Base-by-base conservation (phyloP, 352 stramenopile genomes). In the Lagenidium giganteum region DNA sequence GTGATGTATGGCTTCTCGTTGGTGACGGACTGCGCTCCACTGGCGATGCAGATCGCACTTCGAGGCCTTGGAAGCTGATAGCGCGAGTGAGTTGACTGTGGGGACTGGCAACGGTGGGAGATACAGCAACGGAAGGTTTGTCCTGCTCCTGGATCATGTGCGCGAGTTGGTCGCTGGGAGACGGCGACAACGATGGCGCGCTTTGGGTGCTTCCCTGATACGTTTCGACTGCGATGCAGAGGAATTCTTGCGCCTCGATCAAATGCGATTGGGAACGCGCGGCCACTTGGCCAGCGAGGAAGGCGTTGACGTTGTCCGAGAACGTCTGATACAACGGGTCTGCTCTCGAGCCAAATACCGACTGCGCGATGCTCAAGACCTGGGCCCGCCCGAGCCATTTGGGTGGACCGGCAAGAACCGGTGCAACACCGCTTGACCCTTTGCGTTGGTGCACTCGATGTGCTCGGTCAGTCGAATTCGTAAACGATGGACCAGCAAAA, bases 331-430 rank as follows among this genome's bases (percentile, higher is more conserved):
- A 33, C 29, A 6, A 37, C 16, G n/a, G 27, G 11, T 82, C 67
- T 0, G 26, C 53, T 24, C 70, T 85, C 22, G 69, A 54, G 1
- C 70, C 63, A 31, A 84, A 87, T 12, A 78, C 39, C 21, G 33
- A 54, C 26, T 67, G 59, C 3, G 64, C 67, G 2, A 81, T 44
- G 2, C 36, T 49, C 33, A 83, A 64, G 9, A 74, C 47, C 30
- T 84, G 73, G 6, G 24, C 27, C 32, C 67, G 78, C 5, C 67
- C 80, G 14, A 89, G 48, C 73, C 76, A 87, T 11, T 63, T 26
- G 1, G 42, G 31, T 3, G 37, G 12, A 3, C 36, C 20, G 9
- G 31, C 8, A 8, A n/a, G n/a, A n/a, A n/a, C n/a, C n/a, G n/a
- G n/a, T n/a, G n/a, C n/a, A n/a, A n/a, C n/a, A n/a, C n/a, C n/a